A percentile compares a stretch with the other conserved stretches of the same genome.
Conservation (phyloP, 1,284 basidiomycete species). For the Entoloma clypeatum region DNA sequence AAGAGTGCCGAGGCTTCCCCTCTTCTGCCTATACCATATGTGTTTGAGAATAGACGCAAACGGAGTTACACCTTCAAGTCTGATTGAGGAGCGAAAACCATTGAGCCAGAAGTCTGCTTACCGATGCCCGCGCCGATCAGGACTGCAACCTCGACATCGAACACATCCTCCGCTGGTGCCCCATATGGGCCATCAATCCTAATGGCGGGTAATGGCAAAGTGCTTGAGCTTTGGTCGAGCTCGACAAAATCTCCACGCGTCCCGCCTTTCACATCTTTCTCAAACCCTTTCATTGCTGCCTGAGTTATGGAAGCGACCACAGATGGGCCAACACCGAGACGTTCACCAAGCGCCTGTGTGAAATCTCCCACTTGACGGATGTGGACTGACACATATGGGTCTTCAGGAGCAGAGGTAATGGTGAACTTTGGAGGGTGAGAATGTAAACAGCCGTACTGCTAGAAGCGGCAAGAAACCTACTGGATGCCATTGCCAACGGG, state of each 20-base stretch:
- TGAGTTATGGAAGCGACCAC: constrained; percentile 72
- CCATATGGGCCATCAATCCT: constrained; percentile 86
- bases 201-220: constrained; percentile 61
- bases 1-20: constrained; percentile 69
- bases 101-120: constrained; percentile 30
- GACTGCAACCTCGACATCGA: constrained; percentile 79
- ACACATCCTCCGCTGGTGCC: constrained; percentile 88
- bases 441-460: constrained; percentile 2
- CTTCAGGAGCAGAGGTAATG: constrained; percentile 89
- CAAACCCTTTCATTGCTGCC: constrained; percentile 68
- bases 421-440: constrained; percentile 59
- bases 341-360: constrained; percentile 75
- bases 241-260: constrained; percentile 77
- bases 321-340: constrained; percentile 75
- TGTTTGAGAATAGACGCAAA: constrained; percentile 91
- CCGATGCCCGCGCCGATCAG: constrained; percentile 89
- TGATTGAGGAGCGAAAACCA: constrained; percentile 1
- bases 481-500: constrained; percentile 86
- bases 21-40: constrained; percentile 87
- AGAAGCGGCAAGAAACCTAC: constrained; percentile 39
- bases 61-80: constrained; percentile 67
- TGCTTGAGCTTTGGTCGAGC: constrained; percentile 48
- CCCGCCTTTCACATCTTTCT: constrained; percentile 53
- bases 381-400: constrained; percentile 85
- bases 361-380: constrained; percentile 91